Base-by-base conservation (phyloP, 768 basidiomycete species). In the Candolleomyces aberdarensis region DNA sequence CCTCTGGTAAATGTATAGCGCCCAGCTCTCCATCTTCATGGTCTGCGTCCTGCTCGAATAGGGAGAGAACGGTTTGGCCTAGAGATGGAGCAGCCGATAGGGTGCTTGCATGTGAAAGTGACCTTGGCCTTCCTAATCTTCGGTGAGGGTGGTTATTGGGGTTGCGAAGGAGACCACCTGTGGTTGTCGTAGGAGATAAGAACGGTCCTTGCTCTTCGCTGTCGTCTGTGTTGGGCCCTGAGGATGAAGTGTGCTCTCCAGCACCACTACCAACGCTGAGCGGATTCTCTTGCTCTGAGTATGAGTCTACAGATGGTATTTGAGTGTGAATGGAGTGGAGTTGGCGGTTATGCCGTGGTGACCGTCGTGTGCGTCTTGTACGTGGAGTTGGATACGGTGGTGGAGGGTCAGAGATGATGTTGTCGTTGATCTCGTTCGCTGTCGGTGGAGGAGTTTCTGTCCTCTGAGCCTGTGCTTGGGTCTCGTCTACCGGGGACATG, bases 1-100 rank as follows among this genome's bases (percentile, higher is more conserved):
- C 56, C n/a, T 62, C 59, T 15, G 63, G 44, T 0, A 59, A 49
- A 46, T n/a, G n/a, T 40, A 56, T 56, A 10, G 58, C 57, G 10
- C 60, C 56, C 17, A 29, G 36, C 8, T 46, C 51, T 15, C 43
- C 56, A 36, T 62, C 69, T 17, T 77, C 76, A 40, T 76, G 76
- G 7, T 87, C 85, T 6, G 36, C 36, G 11, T 77, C 73, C 5
- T 80, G 78, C 39, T 56, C 54, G 66, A 91, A 88, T n/a, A 92
- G 78, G 0, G 88, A 89, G 4, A 87, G 67, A 41, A 92, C 72
- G 0, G 87, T 91, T 39, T 88, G 90, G 5, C 84, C 82, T 9
- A 92, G 74, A 2, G 87, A 89, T 5, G 86, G 87, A 2, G 86
- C 81, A 13, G 72, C 77, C 3, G 87, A 89, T 7, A 69, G 75